Conservation (phyloP, 345 rosid genomes). For the Brassica nigra region DNA sequence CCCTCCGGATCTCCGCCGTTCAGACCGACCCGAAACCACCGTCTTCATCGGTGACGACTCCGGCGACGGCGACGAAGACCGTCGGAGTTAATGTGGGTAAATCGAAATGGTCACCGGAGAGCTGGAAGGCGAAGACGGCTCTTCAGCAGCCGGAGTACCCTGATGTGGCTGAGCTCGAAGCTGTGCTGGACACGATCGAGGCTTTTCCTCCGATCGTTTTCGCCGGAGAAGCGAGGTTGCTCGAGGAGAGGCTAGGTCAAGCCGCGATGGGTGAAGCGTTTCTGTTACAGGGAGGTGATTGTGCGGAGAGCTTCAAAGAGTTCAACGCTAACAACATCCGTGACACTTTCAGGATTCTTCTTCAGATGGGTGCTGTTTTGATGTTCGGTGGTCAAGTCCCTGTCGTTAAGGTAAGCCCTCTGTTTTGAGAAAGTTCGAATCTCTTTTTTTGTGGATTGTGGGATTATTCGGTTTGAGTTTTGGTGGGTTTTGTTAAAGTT, state of each 20-base stretch:
- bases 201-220: constrained; percentile 66
- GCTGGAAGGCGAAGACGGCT: constrained; percentile 61
- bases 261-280: constrained; percentile 78
- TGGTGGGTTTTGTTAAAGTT: constrained; percentile 34
- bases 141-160: constrained; percentile 70
- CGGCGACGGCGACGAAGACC: constrained; percentile 19
- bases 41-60: constrained; percentile 17
- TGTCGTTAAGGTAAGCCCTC: constrained; percentile 54
- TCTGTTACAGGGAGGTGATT: constrained; percentile 71
- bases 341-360: constrained; percentile 67
- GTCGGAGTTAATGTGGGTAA: constrained; percentile 32
- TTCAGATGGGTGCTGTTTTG: constrained; percentile 75
- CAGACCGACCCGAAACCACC: constrained; percentile 42
- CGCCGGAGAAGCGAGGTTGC: constrained; percentile 67
- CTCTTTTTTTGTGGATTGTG: background rate
- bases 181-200: constrained; percentile 52
- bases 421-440: background rate
- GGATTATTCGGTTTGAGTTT: background rate
- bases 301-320: constrained; percentile 81
- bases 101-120: constrained; percentile 51
- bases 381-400: constrained; percentile 83
- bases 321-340: constrained; percentile 73
- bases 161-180: constrained; percentile 46
- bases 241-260: constrained; percentile 57
- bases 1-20: constrained; percentile 41